Percentiles rank a stretch among this genome's conserved stretches.
Conservation (phyloP, 2,329 filamentous ascomycete genomes). For the Curvularia hawaiiensis region DNA sequence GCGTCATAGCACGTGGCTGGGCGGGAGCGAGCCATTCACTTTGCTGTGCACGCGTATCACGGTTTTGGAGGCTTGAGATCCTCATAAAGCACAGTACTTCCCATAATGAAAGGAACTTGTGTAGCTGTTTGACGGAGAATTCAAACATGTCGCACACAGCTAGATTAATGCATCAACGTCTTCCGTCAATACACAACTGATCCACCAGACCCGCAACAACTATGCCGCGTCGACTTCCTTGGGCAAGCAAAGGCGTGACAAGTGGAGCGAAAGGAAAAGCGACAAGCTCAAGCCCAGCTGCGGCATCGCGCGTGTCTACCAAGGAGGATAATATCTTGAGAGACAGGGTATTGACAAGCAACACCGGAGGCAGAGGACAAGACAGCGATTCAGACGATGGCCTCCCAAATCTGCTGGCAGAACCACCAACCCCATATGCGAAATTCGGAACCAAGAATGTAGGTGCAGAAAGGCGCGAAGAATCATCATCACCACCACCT, state of each 20-base stretch:
- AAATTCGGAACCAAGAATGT: constrained; percentile 10
- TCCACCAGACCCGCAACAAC: constrained; percentile 8
- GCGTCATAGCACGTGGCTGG: constrained; percentile 25
- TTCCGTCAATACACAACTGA: constrained; percentile 4
- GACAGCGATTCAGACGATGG: constrained; percentile 28
- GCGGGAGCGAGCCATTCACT: constrained; percentile 28
- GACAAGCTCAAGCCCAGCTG: constrained; percentile 14
- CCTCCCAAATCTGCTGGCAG: constrained; percentile 19
- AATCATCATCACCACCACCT: constrained; percentile 52
- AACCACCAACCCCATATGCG: constrained; percentile 15
- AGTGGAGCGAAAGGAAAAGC: constrained; percentile 26
- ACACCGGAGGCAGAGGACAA: constrained; percentile 27
- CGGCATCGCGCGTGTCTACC: constrained; percentile 18
- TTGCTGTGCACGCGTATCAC: constrained; percentile 16
- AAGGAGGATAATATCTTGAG: constrained; percentile 38
- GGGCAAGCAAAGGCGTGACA: constrained; percentile 49
- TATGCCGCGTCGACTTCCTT: constrained; percentile 62
- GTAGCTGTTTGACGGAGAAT: not conserved
- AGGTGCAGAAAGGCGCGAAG: constrained; percentile 24
- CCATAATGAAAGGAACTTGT: not conserved
- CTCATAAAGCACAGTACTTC: not conserved
- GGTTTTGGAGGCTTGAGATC: constrained; percentile 2
- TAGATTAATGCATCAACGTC: not conserved
- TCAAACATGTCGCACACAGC: constrained; percentile 7
- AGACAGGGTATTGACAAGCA: constrained; percentile 26